Evolutionary conservation across 176 grass and related monocot genomes (phyloP).

Genomic region (Eragrostis nindensis): DNA sequence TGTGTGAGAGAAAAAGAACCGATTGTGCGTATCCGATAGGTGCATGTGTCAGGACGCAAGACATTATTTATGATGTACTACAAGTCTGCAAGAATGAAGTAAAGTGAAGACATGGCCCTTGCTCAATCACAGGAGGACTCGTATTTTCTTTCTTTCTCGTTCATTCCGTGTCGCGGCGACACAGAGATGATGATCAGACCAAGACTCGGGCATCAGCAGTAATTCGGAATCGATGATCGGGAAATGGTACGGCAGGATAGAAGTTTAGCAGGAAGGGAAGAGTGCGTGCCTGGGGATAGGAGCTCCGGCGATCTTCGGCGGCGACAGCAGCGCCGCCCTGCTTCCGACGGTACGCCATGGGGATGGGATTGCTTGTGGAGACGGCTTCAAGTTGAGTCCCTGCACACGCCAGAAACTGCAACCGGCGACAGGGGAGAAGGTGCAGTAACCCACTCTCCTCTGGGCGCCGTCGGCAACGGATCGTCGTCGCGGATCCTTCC

Average conservation of each 20-base stretch:
- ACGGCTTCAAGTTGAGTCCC: too few species aligned
- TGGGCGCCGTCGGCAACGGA: not conserved
- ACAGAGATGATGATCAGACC: not conserved
- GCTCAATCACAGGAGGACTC: not conserved
- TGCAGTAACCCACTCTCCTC: too few species aligned
- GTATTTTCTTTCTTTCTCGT: not conserved
- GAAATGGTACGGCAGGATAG: not conserved
- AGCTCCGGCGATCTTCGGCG: slow-evolving; percentile 32
- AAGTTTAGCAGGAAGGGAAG: not conserved
- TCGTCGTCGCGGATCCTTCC: not conserved
- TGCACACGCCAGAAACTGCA: too few species aligned
- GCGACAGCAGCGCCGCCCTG: slow-evolving; percentile 21
- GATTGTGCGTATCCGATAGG: too few species aligned
- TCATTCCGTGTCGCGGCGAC: not conserved
- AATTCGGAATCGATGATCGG: not conserved
- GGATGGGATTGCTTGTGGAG: not conserved
- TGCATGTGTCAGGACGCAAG: too few species aligned
- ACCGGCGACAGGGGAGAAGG: too few species aligned
- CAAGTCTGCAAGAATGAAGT: too few species aligned
- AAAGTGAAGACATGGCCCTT: not conserved
- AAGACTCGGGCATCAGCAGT: not conserved
- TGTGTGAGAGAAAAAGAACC: too few species aligned
- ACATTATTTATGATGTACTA: too few species aligned
- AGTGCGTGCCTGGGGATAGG: slow-evolving; percentile 35
- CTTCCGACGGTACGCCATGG: slow-evolving; percentile 69